phyloP scores from a whole-genome alignment of 202 grass and related monocot species.

The Panicum hallii region DNA sequence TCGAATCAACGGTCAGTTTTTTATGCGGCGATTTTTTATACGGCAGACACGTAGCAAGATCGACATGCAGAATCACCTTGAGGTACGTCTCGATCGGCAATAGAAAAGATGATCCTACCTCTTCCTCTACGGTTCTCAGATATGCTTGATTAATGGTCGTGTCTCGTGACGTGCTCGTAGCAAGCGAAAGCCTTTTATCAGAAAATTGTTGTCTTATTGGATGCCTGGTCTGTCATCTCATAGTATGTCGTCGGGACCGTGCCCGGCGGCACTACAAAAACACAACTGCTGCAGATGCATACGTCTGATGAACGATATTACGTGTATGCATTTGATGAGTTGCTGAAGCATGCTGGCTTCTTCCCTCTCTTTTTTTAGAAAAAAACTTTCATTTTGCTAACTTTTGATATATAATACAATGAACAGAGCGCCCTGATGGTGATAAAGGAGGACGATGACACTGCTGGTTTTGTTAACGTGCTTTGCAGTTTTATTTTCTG shows the following conservation, averaged over 20 bases:
- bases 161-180: slow-evolving; percentile 19
- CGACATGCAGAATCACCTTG: slow-evolving; percentile 12
- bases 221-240: background rate
- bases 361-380: background rate
- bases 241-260: background rate
- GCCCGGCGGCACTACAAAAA: slow-evolving; percentile 30
- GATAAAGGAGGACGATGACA: background rate
- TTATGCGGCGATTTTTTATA: too few species aligned
- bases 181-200: slow-evolving; percentile 30
- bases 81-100: slow-evolving; percentile 19
- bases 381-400: background rate
- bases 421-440: background rate
- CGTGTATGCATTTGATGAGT: slow-evolving; percentile 38
- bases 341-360: background rate
- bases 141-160: slow-evolving; percentile 51
- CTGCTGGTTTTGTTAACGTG: slow-evolving; percentile 36
- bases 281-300: background rate
- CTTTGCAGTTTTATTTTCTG: background rate
- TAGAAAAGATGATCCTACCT: slow-evolving; percentile 37
- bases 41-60: slow-evolving; percentile 3
- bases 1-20: slow-evolving; percentile 29
- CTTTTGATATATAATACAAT: background rate
- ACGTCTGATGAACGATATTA: slow-evolving; percentile 2
- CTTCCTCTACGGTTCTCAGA: slow-evolving; percentile 35
- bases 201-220: slow-evolving; percentile 23